Conservation (phyloP, 108 stramenopile genomes). For the Nitzschia putrida region DNA sequence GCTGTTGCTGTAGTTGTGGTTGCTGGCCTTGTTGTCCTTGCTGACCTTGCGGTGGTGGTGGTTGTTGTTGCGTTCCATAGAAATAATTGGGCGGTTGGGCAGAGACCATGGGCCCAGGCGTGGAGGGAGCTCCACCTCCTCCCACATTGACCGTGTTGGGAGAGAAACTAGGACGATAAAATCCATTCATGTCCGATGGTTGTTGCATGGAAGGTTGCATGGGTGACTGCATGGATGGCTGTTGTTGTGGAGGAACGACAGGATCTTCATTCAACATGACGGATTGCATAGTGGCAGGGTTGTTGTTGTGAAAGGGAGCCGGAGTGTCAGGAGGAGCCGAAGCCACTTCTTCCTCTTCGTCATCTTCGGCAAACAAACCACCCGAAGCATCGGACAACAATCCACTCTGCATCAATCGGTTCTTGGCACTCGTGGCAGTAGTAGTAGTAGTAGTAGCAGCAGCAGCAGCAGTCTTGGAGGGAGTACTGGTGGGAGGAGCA, state of each 20-base stretch:
- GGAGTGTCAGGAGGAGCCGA: slow-evolving; percentile 5
- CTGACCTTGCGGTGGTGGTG: slow-evolving; percentile 37
- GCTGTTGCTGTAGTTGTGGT: slow-evolving; percentile 37
- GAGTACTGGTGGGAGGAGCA: not conserved
- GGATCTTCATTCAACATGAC: too few relatives aligned
- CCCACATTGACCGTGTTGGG: too few relatives aligned
- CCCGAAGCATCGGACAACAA: too few relatives aligned
- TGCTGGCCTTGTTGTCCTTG: slow-evolving; percentile 28
- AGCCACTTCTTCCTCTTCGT: too few relatives aligned
- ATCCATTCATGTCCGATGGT: slow-evolving; percentile 5
- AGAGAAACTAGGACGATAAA: too few relatives aligned
- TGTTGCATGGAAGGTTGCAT: slow-evolving; percentile 17
- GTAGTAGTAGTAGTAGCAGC: not conserved
- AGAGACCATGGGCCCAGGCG: too few relatives aligned
- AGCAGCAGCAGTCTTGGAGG: not conserved
- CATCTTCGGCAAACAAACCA: too few relatives aligned
- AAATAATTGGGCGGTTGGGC: too few relatives aligned
- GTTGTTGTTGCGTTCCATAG: slow-evolving; percentile 16
- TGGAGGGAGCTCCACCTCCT: too few relatives aligned
- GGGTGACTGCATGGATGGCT: not conserved
- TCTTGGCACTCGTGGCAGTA: not conserved
- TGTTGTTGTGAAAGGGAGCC: not conserved
- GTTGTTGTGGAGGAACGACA: too few relatives aligned
- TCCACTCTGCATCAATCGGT: too few relatives aligned
- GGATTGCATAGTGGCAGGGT: not conserved